phyloP scores from a whole-genome alignment of 306 rosid species.

The Lathyrus tuberosus region DNA sequence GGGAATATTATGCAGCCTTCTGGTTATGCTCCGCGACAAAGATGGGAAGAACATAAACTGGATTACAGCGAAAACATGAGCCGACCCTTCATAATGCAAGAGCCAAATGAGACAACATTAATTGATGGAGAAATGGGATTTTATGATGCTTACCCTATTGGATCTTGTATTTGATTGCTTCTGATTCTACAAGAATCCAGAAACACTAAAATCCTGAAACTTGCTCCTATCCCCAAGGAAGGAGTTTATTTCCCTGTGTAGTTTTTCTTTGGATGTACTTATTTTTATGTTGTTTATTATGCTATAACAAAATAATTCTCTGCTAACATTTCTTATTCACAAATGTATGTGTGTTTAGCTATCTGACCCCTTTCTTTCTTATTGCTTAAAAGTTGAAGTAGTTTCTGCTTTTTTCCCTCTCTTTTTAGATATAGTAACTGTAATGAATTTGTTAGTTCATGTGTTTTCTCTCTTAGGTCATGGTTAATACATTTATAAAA shows the following conservation, averaged over 20 bases:
- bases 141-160: slow-evolving; percentile 57
- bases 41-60: slow-evolving; percentile 57
- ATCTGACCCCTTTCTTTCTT: background rate
- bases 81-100: slow-evolving; percentile 61
- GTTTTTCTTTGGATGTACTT: slow-evolving; percentile 40
- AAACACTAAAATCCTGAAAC: slow-evolving; percentile 25
- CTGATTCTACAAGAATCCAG: slow-evolving; percentile 35
- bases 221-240: slow-evolving; percentile 18
- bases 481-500: too few relatives aligned
- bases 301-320: slow-evolving; percentile 29
- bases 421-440: slow-evolving; percentile 3
- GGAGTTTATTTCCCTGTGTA: slow-evolving; percentile 41
- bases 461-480: too few relatives aligned
- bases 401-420: background rate
- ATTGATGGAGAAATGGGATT: slow-evolving; percentile 64
- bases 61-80: slow-evolving; percentile 45
- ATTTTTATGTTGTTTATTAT: slow-evolving; percentile 4
- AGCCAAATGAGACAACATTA: slow-evolving; percentile 52
- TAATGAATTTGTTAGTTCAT: slow-evolving; percentile 13
- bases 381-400: slow-evolving; percentile 24
- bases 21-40: slow-evolving; percentile 44
- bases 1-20: slow-evolving; percentile 52
- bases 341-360: slow-evolving; percentile 28
- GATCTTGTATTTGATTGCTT: slow-evolving; percentile 64
- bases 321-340: slow-evolving; percentile 33